Evolutionary conservation across 2,329 filamentous ascomycete genomes (phyloP).

Genomic region (Cladosporium sp.): DNA sequence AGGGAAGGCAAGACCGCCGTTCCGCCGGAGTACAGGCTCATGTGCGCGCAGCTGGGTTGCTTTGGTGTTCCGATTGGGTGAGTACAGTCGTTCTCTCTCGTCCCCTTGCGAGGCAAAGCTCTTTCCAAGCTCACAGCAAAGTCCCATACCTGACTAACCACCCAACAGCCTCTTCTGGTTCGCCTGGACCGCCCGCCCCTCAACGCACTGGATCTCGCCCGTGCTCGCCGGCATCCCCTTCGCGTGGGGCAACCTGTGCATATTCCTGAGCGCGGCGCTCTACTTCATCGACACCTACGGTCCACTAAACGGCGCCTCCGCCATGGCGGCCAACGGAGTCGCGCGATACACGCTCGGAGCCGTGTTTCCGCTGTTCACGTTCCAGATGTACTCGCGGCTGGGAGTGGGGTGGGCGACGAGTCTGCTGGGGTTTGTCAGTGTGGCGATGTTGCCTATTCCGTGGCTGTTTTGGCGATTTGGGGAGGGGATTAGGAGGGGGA

Average conservation of each 20-base stretch:
- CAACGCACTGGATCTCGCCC: conserved; percentile 37
- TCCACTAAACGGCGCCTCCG: conserved; percentile 52
- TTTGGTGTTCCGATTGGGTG: conserved; percentile 30
- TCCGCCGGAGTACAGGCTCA: conserved; percentile 33
- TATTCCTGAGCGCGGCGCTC: conserved; percentile 30
- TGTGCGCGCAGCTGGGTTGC: conserved; percentile 32
- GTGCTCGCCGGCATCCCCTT: conserved; percentile 31
- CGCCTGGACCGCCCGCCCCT: conserved; percentile 33
- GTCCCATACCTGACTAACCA: too few relatives aligned
- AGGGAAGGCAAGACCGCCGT: conserved; percentile 23
- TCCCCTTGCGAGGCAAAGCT: too few relatives aligned
- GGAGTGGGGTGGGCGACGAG: conserved; percentile 41
- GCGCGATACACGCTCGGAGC: conserved; percentile 52
- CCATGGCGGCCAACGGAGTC: conserved; percentile 56
- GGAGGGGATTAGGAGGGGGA: conserved; percentile 20
- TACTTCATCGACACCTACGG: conserved; percentile 56
- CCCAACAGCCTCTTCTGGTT: conserved; percentile 37
- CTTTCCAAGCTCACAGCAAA: too few relatives aligned
- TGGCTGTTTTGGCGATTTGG: conserved; percentile 33
- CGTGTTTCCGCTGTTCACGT: conserved; percentile 57
- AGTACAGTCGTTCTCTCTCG: conserved; percentile 2
- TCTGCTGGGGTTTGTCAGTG: conserved; percentile 38
- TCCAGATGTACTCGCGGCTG: conserved; percentile 35
- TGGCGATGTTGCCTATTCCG: conserved; percentile 35
- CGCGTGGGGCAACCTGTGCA: conserved; percentile 27